phyloP scores from a whole-genome alignment of 805 yeast genomes.

The Schizosaccharomyces pombe region ASM294v3 CU329670.1:1463001-1463500 shows the following conservation, averaged over 20 bases:
- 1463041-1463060: constrained; percentile 52
- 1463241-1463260: constrained; percentile 71
- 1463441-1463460: constrained; percentile 52
- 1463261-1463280: constrained; percentile 85
- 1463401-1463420: constrained; percentile 51
- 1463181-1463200: constrained; percentile 66
- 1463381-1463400: constrained; percentile 61
- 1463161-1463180: constrained; percentile 39
- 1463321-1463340: constrained; percentile 37
- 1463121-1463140: constrained; percentile 70
- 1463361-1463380: constrained; percentile 97
- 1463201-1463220: constrained; percentile 30
- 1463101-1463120: constrained; percentile 64
- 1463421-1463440: constrained; percentile 74
- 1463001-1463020: constrained; percentile 58
- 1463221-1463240: constrained; percentile 27
- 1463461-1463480: constrained; percentile 43
- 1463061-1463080: constrained; percentile 70
- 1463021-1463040: constrained; percentile 73
- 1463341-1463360: constrained; percentile 65
- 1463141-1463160: constrained; percentile 57
- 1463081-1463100: constrained; percentile 82
- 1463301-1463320: constrained; percentile 50
- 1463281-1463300: constrained; percentile 87
- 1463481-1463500: constrained; percentile 81